Evolutionary conservation across 2,329 filamentous ascomycete species (phyloP), one percentile per base, ranked within the genome.

Genomic region (Calonectria leucothoes): DNA sequence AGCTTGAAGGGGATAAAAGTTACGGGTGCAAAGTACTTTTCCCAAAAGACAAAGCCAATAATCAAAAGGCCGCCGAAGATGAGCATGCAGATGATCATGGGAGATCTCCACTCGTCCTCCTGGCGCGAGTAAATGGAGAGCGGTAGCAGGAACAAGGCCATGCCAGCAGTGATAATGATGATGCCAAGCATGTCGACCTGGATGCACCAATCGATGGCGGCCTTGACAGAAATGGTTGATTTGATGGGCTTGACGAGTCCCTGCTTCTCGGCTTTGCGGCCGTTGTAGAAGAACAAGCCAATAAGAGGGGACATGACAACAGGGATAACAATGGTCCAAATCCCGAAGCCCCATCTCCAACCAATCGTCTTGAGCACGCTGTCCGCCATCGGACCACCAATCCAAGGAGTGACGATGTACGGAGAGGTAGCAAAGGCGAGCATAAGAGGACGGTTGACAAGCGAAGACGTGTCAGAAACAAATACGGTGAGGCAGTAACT

Each of bases 341-440:
- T 87, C 61, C 92, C 93, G 75, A 92, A 92, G 6, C 89, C 92
- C 93, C 93, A 94, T 69, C 92, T 88, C 89, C 90, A 94, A 61
- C 88, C 90, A 6, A 88, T 84, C n/a, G 88, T 83, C 10, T 82
- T 73, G 25, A 90, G 84, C 66, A 93, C 88, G 1, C 84, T 82
- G 14, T 90, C 84, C 0, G 89, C 88, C 65, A 92, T 89, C 31
- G 88, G 89, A 0, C 91, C 89, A 5, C 91, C 90, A n/a, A 91
- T 88, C 85, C 91, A 94, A 7, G 92, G 90, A 0, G 91, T 93
- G 69, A 91, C 87, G 74, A 94, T 88, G 80, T 92, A 93, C 1
- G 93, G 93, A 2, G 93, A 90, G 23, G 89, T 87, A 20, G 91
- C 91, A 74, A 94, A 88, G 1, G 91, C 89, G 23, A 91, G 89